A percentile compares a stretch with the other conserved stretches of the same genome.
phyloP scores from a whole-genome alignment of 106 monocot species.

The Dactylorhiza incarnata region DNA sequence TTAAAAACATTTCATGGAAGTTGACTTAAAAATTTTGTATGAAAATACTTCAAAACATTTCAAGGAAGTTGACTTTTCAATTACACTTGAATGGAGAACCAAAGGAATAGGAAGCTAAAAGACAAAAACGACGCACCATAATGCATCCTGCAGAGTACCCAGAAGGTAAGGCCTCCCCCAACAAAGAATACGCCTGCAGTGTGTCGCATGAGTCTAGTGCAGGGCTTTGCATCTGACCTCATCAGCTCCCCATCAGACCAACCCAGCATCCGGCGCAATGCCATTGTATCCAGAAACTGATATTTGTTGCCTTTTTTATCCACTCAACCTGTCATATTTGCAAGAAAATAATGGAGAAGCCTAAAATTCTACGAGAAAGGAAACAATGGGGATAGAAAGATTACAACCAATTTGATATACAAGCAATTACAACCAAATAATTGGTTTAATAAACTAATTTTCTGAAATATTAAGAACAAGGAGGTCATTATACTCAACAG shows the following conservation, averaged over 20 bases:
- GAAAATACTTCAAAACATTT: too few species aligned
- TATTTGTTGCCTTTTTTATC: neutral
- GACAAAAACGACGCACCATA: constrained; percentile 23
- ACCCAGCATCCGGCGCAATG: constrained; percentile 36
- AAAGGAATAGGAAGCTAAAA: neutral
- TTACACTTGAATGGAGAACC: too few species aligned
- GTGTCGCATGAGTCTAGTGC: constrained; percentile 47
- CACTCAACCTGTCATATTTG: neutral
- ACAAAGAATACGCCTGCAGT: constrained; percentile 48
- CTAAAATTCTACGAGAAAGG: neutral
- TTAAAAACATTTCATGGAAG: too few species aligned
- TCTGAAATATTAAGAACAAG: too few species aligned
- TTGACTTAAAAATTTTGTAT: too few species aligned
- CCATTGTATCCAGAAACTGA: constrained; percentile 21
- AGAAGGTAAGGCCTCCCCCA: constrained; percentile 50
- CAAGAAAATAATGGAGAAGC: neutral
- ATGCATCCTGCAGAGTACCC: constrained; percentile 56
- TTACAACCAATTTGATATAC: too few species aligned
- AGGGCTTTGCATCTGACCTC: constrained; percentile 57
- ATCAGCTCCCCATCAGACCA: constrained; percentile 62
- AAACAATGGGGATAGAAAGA: neutral
- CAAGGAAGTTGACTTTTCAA: too few species aligned
- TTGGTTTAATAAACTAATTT: too few species aligned
- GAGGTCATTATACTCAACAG: too few species aligned
- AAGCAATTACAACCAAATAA: too few species aligned